A percentile compares a stretch with the other conserved stretches of the same genome.
Conservation (phyloP, 2,329 filamentous ascomycete species). For the Chaetomium olivaceum region DNA sequence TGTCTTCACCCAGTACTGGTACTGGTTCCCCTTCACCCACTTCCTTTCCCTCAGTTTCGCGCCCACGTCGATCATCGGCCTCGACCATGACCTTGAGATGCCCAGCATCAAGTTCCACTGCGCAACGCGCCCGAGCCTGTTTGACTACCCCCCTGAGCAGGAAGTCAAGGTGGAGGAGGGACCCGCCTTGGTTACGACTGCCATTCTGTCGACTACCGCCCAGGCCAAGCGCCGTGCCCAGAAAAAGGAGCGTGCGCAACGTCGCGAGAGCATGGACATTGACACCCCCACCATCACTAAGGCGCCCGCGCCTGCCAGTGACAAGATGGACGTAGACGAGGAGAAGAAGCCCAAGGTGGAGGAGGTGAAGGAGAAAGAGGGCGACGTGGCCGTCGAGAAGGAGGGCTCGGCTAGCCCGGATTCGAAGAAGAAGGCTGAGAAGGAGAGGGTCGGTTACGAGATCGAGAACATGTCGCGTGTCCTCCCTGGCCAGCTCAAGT, state of each 20-base stretch:
- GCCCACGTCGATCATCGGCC: slow-evolving; percentile 92
- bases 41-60: slow-evolving; percentile 95
- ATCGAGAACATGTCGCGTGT: slow-evolving; percentile 97
- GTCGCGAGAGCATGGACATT: slow-evolving; percentile 93
- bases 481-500: slow-evolving; percentile 88
- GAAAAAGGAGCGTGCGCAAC: slow-evolving; percentile 87
- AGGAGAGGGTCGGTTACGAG: slow-evolving; percentile 95
- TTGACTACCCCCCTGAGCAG: slow-evolving; percentile 96
- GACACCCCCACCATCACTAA: slow-evolving; percentile 79
- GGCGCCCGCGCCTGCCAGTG: slow-evolving; percentile 48
- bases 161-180: slow-evolving; percentile 94
- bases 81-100: slow-evolving; percentile 91
- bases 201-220: slow-evolving; percentile 92
- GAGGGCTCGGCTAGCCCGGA: slow-evolving; percentile 55
- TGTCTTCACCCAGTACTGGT: slow-evolving; percentile 99
- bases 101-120: slow-evolving; percentile 95
- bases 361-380: slow-evolving; percentile 60
- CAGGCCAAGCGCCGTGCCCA: slow-evolving; percentile 94
- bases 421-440: slow-evolving; percentile 85
- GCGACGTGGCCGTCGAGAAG: slow-evolving; percentile 57
- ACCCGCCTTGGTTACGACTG: slow-evolving; percentile 90
- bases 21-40: slow-evolving; percentile 99
- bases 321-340: slow-evolving; percentile 87
- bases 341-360: slow-evolving; percentile 56
- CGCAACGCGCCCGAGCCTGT: slow-evolving; percentile 89